These are phyloP conservation scores for Galeopsis tetrahit DNA, from an alignment of 257 asterid genomes.

Conservation along the genomic window DNA sequence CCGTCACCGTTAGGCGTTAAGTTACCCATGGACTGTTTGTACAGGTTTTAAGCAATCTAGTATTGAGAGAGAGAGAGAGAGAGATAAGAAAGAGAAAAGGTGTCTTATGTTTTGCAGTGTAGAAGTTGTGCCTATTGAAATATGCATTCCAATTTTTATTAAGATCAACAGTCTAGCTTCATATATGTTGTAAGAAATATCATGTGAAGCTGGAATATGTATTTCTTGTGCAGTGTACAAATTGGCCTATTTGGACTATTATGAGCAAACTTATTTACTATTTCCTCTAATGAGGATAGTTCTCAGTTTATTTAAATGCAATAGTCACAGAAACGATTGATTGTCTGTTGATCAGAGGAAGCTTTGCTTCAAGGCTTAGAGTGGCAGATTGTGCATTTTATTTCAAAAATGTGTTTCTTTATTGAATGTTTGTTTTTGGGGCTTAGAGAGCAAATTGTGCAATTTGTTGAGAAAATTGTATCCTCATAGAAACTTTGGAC, in stretches of 20 bases:
- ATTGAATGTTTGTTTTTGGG: not conserved
- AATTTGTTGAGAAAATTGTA: not conserved
- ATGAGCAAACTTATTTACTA: not conserved
- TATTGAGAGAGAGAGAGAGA: too few relatives aligned
- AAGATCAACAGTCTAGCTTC: not conserved
- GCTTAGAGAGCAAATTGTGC: not conserved
- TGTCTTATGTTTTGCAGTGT: too few relatives aligned
- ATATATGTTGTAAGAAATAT: not conserved
- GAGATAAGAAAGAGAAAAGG: too few relatives aligned
- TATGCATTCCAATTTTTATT: not conserved
- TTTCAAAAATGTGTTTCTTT: not conserved
- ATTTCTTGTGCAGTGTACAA: constrained; percentile 18
- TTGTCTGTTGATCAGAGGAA: not conserved
- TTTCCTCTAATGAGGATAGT: not conserved
- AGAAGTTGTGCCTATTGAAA: too few relatives aligned
- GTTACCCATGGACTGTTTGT: too few relatives aligned
- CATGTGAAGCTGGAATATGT: not conserved
- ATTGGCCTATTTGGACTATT: not conserved
- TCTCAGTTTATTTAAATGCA: not conserved
- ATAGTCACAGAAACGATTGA: not conserved
- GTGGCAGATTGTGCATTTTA: not conserved
- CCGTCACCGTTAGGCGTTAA: too few relatives aligned
- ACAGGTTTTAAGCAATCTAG: too few relatives aligned
- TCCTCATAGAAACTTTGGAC: constrained; percentile 16
- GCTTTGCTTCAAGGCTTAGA: not conserved